phyloP scores from a whole-genome alignment of 208 protist genomes.

The Porcisia hertigi region DNA sequence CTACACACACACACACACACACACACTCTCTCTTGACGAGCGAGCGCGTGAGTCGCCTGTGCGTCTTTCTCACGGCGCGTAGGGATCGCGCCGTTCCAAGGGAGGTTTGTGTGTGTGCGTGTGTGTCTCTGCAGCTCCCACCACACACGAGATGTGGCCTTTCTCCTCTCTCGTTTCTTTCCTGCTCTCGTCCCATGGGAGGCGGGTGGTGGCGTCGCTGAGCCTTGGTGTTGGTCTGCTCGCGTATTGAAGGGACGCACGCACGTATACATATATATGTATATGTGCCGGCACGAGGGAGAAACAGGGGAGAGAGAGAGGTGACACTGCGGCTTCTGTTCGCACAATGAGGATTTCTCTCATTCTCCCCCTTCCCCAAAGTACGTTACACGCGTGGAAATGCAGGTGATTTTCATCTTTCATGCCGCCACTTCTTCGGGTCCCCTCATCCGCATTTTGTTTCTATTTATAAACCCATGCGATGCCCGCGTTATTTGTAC shows the following conservation, averaged over 20 bases:
- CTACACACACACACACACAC: too few relatives aligned
- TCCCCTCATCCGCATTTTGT: not conserved
- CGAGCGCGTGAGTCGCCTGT: too few relatives aligned
- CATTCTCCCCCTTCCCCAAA: not conserved
- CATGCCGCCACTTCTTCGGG: conserved; percentile 3
- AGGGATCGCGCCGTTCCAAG: not conserved
- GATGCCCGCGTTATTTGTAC: not conserved
- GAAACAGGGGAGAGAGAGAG: not conserved
- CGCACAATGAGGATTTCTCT: not conserved
- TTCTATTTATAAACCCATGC: not conserved
- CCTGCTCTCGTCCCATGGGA: not conserved
- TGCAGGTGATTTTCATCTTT: conserved; percentile 10
- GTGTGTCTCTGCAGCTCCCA: too few relatives aligned
- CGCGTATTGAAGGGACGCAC: not conserved
- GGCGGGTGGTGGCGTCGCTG: too few relatives aligned
- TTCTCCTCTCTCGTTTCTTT: not conserved
- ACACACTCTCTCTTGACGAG: too few relatives aligned
- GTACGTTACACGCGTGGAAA: not conserved
- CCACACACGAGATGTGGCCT: not conserved
- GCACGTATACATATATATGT: not conserved
- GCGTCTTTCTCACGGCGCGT: not conserved
- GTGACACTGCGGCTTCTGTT: not conserved
- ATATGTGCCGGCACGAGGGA: not conserved
- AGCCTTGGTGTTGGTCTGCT: not conserved
- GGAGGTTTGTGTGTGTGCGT: not conserved